Evolutionary conservation across 768 basidiomycete species (phyloP).

Genomic region (Leccinum aurantiacum): DNA sequence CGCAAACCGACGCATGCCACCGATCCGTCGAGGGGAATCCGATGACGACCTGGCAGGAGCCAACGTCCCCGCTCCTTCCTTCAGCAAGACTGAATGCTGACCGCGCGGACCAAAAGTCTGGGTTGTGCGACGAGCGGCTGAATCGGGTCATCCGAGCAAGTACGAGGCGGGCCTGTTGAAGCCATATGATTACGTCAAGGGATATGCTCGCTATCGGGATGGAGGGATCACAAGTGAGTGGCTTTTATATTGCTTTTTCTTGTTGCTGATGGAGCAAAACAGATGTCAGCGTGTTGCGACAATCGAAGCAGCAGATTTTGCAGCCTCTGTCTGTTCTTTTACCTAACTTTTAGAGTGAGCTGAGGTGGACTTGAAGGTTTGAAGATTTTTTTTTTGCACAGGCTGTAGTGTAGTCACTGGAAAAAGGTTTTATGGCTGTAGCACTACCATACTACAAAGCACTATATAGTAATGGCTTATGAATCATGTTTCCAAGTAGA

Average conservation of each 20-base stretch:
- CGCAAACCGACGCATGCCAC: constrained; percentile 16
- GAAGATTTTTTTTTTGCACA: neutral
- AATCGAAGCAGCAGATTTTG: constrained; percentile 88
- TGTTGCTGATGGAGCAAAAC: neutral
- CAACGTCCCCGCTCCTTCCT: constrained; percentile 55
- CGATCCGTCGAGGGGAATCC: constrained; percentile 21
- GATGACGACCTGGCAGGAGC: constrained; percentile 30
- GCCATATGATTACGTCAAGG: constrained; percentile 95
- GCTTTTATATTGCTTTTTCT: neutral
- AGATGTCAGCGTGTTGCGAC: constrained; percentile 72
- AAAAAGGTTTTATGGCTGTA: too few species aligned
- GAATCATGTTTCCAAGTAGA: too few species aligned
- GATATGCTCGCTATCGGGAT: constrained; percentile 87
- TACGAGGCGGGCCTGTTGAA: constrained; percentile 94
- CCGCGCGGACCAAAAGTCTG: constrained; percentile 94
- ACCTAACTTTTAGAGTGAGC: neutral
- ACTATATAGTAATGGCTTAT: too few species aligned
- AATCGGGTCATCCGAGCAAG: constrained; percentile 93
- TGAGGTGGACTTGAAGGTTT: neutral
- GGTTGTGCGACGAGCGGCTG: constrained; percentile 80
- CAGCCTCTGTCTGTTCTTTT: constrained; percentile 66
- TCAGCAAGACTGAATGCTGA: constrained; percentile 72
- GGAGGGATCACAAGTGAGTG: constrained; percentile 91
- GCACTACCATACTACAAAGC: too few species aligned
- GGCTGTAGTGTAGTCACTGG: too few species aligned